Base-by-base conservation (phyloP, 257 asterid genomes). In the Marsdenia floribunda region DNA sequence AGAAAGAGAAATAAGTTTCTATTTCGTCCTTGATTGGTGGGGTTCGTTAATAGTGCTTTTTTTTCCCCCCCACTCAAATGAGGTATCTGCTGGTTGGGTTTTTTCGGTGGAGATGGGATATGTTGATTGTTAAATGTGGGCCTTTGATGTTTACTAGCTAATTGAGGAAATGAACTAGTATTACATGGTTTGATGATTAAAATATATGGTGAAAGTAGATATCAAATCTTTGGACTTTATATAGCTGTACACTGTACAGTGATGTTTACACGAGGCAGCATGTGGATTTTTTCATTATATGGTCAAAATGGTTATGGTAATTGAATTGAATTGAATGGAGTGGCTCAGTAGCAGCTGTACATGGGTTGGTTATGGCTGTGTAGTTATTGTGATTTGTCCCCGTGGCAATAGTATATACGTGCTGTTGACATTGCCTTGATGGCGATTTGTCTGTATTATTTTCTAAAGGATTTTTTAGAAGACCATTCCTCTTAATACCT, bases 61-160 rank as follows among this genome's bases (percentile, higher is more conserved):
- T 38, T 38, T 21, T 16, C 44, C 5, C 35, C 35, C 3, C 33
- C 63, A 21, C 70, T 72, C 73, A 64, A 64, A 50, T 57, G 69
- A 44, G 40, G 78, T 49, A 74, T 68, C 35, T 70, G 72, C 55
- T 38, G 33, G 63, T 71, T 76, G 72, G 75, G 73, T 58, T 68
- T 59, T 38, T 68, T 75, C 55, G 73, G 75, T 68, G 81, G 74
- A 61, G 72, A 58, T 70, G 67, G 71, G 68, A 61, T 68, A 38
- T 63, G 50, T 52, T 77, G 80, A 77, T 71, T 35, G 73, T 77
- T 70, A 24, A 50, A 52, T 18, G 85, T 79, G 83, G 85, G 83
- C 79, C 85, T 54, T 26, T 13, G 29, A 9, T 67, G 79, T 75
- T 37, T 73, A 46, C 49, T 44, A 60, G 46, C 55, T 44, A 70